A percentile compares a stretch with the other conserved stretches of the same genome.
These are phyloP conservation scores for Malus hybrid DNA, from an alignment of 331 rosid genomes.

Conservation along the genomic window DNA sequence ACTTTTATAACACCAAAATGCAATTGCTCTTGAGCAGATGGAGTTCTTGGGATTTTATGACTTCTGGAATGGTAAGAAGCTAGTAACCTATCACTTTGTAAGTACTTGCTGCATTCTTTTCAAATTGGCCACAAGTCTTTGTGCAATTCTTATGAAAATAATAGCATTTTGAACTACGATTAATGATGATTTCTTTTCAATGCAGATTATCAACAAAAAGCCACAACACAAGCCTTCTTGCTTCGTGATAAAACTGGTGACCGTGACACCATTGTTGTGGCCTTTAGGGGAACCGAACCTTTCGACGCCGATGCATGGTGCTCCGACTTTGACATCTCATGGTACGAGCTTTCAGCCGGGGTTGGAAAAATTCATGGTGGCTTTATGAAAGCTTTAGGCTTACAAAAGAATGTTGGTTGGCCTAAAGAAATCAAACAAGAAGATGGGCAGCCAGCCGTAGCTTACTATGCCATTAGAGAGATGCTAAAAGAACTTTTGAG, in stretches of 20 bases:
- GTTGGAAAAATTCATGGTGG: constrained; percentile 67
- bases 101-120: not conserved
- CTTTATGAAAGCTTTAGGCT: constrained; percentile 76
- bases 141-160: too few relatives aligned
- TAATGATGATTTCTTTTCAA: not conserved
- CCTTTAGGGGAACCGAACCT: constrained; percentile 77
- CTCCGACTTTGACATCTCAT: constrained; percentile 73
- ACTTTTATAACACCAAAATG: not conserved
- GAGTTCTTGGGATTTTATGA: constrained; percentile 48
- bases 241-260: constrained; percentile 33
- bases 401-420: constrained; percentile 57
- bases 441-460: constrained; percentile 16
- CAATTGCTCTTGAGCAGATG: constrained; percentile 24
- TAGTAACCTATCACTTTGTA: not conserved
- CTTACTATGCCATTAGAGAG: constrained; percentile 61
- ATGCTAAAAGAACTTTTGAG: constrained; percentile 27
- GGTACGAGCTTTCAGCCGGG: constrained; percentile 45
- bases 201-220: constrained; percentile 49
- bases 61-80: constrained; percentile 67
- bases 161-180: not conserved
- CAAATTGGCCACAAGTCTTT: not conserved
- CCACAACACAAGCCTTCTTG: constrained; percentile 59
- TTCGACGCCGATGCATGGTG: constrained; percentile 75
- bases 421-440: constrained; percentile 36
- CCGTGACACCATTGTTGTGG: constrained; percentile 45